Evolutionary conservation across 2,329 filamentous ascomycete genomes (phyloP).

Genomic region (Parastagonospora avenae): DNA sequence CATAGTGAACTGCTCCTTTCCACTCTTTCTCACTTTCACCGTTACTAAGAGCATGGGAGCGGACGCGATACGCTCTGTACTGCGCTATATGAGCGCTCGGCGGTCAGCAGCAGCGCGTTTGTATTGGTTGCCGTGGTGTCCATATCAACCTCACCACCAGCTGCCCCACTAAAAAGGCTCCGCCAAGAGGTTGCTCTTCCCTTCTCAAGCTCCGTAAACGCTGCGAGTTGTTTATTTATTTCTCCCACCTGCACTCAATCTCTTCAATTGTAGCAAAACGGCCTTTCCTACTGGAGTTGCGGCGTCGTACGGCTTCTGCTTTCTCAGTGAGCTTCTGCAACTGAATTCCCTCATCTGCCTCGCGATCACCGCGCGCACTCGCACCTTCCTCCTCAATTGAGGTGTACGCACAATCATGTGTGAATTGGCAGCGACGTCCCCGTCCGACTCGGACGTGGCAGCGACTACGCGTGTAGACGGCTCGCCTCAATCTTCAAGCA

Average conservation of each 20-base stretch:
- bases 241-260: not conserved
- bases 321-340: not conserved
- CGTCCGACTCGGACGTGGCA: not conserved
- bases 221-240: not conserved
- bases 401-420: not conserved
- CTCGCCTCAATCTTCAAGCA: slow-evolving; percentile 1
- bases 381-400: slow-evolving; percentile 5
- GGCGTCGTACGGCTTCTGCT: slow-evolving; percentile 4
- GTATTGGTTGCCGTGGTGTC: too few relatives aligned
- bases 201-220: too few relatives aligned
- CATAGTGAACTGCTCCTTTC: not conserved
- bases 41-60: not conserved
- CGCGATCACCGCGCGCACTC: not conserved
- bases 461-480: not conserved
- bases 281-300: slow-evolving; percentile 4
- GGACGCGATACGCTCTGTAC: too few relatives aligned
- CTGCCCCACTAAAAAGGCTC: too few relatives aligned
- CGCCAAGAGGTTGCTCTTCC: not conserved
- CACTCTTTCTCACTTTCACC: not conserved
- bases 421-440: not conserved
- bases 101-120: too few relatives aligned
- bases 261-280: not conserved
- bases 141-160: too few relatives aligned
- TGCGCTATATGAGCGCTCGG: too few relatives aligned
- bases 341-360: not conserved